These are phyloP conservation scores for Medicago ruthenica DNA, from an alignment of 306 rosid genomes.

Conservation along the genomic window DNA sequence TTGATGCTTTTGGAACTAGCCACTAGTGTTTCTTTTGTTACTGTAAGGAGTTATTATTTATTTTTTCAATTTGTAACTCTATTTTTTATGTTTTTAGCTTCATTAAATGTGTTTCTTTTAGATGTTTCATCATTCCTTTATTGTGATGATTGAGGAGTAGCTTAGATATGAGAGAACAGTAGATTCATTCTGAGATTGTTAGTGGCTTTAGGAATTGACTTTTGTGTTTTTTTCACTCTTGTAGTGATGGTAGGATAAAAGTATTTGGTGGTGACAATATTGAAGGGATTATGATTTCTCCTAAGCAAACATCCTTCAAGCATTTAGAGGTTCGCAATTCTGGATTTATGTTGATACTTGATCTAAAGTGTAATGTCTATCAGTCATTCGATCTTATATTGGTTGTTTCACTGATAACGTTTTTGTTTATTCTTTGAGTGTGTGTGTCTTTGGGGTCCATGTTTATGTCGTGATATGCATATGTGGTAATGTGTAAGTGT, in stretches of 20 bases:
- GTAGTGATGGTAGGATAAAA: conserved; percentile 94
- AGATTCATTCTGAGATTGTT: conserved; percentile 6
- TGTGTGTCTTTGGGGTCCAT: conserved; percentile 18
- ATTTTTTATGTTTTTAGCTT: conserved; percentile 31
- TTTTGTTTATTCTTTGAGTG: conserved; percentile 13
- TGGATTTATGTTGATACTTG: conserved; percentile 15
- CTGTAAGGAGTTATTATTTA: not conserved
- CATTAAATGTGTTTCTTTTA: not conserved
- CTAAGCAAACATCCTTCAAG: conserved; percentile 65
- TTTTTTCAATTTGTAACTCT: not conserved
- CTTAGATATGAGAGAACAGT: not conserved
- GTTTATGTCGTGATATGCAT: not conserved
- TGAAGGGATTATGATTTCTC: conserved; percentile 76
- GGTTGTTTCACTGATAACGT: conserved; percentile 1
- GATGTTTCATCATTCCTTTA: conserved; percentile 1
- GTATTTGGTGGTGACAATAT: conserved; percentile 79
- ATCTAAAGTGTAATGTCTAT: conserved; percentile 2
- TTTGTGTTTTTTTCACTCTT: conserved; percentile 39
- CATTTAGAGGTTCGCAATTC: conserved; percentile 72
- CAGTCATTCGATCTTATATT: conserved; percentile 10
- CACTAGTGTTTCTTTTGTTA: not conserved
- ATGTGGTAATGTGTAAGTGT: not conserved
- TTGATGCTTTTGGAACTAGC: conserved; percentile 36
- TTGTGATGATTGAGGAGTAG: conserved; percentile 29
- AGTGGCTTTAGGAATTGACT: conserved; percentile 39